Conservation (phyloP, 192 early-diverging fungal genomes). For the Backusella tarrabulga region DNA sequence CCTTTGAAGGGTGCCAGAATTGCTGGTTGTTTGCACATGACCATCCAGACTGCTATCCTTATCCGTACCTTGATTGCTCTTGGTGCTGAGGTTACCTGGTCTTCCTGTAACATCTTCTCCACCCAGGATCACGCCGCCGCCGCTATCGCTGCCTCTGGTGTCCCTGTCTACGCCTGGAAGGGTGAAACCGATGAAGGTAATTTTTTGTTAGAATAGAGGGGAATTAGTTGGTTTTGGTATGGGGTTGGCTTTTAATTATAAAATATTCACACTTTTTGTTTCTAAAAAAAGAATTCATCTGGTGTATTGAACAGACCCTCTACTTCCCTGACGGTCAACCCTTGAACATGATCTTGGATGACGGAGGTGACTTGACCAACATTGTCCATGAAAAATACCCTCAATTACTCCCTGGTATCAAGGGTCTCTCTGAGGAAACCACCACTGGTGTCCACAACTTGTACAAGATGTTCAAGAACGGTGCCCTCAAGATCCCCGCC, state of each 20-base stretch:
- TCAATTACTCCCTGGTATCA: constrained; percentile 80
- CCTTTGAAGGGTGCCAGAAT: constrained; percentile 95
- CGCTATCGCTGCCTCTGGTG: constrained; percentile 93
- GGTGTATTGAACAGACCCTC: constrained; percentile 98
- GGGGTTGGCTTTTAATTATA: neutral
- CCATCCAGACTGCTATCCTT: constrained; percentile 97
- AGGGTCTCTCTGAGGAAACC: constrained; percentile 98
- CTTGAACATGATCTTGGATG: constrained; percentile 99
- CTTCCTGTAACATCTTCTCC: constrained; percentile 81
- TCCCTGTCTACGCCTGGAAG: constrained; percentile 99
- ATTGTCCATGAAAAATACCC: constrained; percentile 97
- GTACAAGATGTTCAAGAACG: constrained; percentile 98
- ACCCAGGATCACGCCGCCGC: constrained; percentile 99
- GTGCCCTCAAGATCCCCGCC: constrained; percentile 95
- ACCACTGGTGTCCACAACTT: constrained; percentile 99
- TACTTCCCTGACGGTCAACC: constrained; percentile 92
- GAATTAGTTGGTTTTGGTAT: neutral
- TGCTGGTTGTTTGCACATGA: constrained; percentile 99
- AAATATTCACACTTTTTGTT: neutral
- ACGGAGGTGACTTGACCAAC: constrained; percentile 96
- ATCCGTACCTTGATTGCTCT: constrained; percentile 96
- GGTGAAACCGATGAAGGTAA: constrained; percentile 93
- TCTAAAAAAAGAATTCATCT: constrained; percentile 75
- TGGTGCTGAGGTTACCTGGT: constrained; percentile 89
- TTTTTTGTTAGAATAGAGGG: neutral